Conservation (phyloP, 768 basidiomycete genomes). For the Trametes punicea region DNA sequence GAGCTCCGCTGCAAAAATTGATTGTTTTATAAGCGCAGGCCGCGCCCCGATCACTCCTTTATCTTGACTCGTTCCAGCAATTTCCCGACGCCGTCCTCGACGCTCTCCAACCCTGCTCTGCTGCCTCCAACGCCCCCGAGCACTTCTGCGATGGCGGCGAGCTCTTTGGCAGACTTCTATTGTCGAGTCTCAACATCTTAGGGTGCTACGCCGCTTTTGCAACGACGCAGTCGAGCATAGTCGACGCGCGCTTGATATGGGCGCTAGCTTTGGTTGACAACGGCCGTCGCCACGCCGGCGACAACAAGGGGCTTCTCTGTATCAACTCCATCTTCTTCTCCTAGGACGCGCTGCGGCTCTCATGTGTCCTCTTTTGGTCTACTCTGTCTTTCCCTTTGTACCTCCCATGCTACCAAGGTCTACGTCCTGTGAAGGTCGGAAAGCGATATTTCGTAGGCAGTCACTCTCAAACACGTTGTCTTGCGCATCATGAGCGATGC, state of each 20-base stretch:
- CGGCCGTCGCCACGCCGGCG: slow-evolving; percentile 9
- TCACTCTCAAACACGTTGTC: no score
- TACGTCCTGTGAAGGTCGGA: no score
- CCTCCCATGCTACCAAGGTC: background rate
- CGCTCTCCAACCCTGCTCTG: slow-evolving; percentile 1
- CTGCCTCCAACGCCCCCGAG: background rate
- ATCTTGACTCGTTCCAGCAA: slow-evolving; percentile 17
- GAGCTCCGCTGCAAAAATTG: slow-evolving; percentile 22
- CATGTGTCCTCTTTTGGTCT: background rate
- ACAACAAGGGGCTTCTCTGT: slow-evolving; percentile 17
- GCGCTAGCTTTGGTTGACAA: slow-evolving; percentile 7
- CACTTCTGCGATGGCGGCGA: background rate
- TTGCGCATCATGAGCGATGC: no score
- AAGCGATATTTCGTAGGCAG: no score
- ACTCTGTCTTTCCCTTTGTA: slow-evolving; percentile 6
- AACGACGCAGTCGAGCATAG: no score
- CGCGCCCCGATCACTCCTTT: slow-evolving; percentile 13
- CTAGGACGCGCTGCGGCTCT: slow-evolving; percentile 5
- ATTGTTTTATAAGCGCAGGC: slow-evolving; percentile 17
- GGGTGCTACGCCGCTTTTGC: no score
- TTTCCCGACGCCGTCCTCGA: slow-evolving; percentile 5
- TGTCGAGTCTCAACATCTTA: background rate
- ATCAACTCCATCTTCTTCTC: slow-evolving; percentile 14
- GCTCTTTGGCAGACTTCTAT: background rate
- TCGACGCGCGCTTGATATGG: background rate